phyloP scores from a whole-genome alignment of 331 rosid genomes.

The Pyracantha coccinea region DNA sequence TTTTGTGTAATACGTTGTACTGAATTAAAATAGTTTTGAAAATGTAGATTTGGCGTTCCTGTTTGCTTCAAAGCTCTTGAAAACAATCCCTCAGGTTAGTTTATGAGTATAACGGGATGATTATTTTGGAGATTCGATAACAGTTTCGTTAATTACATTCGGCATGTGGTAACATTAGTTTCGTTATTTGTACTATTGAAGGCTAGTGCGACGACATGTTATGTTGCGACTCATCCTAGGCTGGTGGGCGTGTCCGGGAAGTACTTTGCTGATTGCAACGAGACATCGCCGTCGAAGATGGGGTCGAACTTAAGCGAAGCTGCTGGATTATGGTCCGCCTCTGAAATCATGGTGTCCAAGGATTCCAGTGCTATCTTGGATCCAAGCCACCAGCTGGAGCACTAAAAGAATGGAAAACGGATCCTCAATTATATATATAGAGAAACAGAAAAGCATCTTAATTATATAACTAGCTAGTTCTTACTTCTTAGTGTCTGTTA shows the following conservation, averaged over 20 bases:
- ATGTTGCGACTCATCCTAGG: conserved; percentile 68
- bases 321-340: conserved; percentile 55
- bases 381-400: conserved; percentile 4
- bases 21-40: not conserved
- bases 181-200: not conserved
- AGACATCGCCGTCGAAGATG: conserved; percentile 53
- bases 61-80: conserved; percentile 70
- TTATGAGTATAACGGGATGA: not conserved
- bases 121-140: not conserved
- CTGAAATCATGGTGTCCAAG: conserved; percentile 53
- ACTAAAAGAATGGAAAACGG: not conserved
- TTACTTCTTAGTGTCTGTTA: not conserved
- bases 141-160: not conserved
- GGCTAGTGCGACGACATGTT: conserved; percentile 97
- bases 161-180: not conserved
- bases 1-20: too few relatives aligned
- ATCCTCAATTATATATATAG: not conserved
- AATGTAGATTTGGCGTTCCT: conserved; percentile 78
- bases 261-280: conserved; percentile 84
- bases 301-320: conserved; percentile 53
- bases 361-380: conserved; percentile 22
- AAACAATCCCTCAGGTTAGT: conserved; percentile 88
- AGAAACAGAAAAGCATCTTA: not conserved
- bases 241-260: conserved; percentile 52
- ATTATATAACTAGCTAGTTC: not conserved